phyloP scores from a whole-genome alignment of 2,329 filamentous ascomycete species.

The Pseudogymnoascus sp. region DNA sequence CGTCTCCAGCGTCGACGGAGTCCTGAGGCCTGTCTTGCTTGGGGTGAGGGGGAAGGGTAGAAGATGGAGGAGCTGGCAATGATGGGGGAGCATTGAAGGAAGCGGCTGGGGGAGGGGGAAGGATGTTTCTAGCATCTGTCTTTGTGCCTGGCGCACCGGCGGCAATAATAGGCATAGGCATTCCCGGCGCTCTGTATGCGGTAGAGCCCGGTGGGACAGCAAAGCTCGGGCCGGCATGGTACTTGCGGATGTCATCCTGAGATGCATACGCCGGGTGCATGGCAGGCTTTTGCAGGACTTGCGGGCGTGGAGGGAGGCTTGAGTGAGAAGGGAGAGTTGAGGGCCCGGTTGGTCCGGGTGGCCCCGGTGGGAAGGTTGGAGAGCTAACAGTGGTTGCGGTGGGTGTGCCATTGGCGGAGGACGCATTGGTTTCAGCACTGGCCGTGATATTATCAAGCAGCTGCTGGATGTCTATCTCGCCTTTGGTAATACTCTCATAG shows the following conservation, averaged over 20 bases:
- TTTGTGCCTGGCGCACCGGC: slow-evolving; percentile 27
- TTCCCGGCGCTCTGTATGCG: slow-evolving; percentile 25
- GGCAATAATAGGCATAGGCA: slow-evolving; percentile 23
- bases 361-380: slow-evolving; percentile 13
- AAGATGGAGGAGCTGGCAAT: slow-evolving; percentile 14
- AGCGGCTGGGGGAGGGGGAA: slow-evolving; percentile 27
- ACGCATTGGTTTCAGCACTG: slow-evolving; percentile 28
- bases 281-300: slow-evolving; percentile 12
- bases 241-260: slow-evolving; percentile 26
- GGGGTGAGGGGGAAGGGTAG: slow-evolving; percentile 18
- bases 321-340: slow-evolving; percentile 25
- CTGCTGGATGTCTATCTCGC: slow-evolving; percentile 30
- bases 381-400: slow-evolving; percentile 17
- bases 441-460: slow-evolving; percentile 30
- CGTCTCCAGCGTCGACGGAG: slow-evolving; percentile 14
- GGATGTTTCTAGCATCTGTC: slow-evolving; percentile 25
- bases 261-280: slow-evolving; percentile 16
- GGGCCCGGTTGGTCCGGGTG: slow-evolving; percentile 14
- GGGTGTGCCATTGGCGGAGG: slow-evolving; percentile 14
- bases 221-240: slow-evolving; percentile 23
- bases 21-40: slow-evolving; percentile 17
- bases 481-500: slow-evolving; percentile 24
- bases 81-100: slow-evolving; percentile 22
- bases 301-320: slow-evolving; percentile 29
- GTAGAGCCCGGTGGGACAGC: slow-evolving; percentile 18